phyloP scores from a whole-genome alignment of 352 stramenopile species.

The Globisporangium echinulatum region DNA sequence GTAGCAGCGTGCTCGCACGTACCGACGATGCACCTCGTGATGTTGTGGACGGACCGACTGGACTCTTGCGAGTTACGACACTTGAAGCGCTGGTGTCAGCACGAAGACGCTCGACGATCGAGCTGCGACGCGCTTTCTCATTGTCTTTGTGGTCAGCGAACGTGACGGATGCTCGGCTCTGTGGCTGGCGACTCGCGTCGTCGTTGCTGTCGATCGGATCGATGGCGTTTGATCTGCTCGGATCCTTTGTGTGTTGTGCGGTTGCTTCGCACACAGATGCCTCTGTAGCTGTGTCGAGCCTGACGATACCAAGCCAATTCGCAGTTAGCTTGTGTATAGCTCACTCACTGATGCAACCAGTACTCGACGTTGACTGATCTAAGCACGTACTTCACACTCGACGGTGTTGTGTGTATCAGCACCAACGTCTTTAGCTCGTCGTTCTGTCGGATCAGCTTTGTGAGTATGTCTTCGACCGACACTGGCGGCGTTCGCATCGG shows the following conservation, averaged over 20 bases:
- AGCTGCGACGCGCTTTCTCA: neutral
- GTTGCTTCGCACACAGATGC: no score
- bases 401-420: constrained; percentile 5
- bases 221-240: neutral
- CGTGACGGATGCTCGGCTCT: neutral
- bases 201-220: neutral
- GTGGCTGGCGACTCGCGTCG: neutral
- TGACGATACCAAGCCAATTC: no score
- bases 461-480: constrained; percentile 12
- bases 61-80: no score
- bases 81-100: no score
- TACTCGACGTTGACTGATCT: no score
- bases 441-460: constrained; percentile 20
- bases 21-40: neutral
- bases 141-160: neutral
- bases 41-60: neutral
- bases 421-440: constrained; percentile 20
- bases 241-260: neutral
- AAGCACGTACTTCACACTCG: neutral
- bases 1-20: constrained; percentile 11
- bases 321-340: no score
- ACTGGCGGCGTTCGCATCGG: neutral
- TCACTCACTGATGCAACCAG: no score
- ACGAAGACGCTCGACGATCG: no score
- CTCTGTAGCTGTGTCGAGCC: no score